Evolutionary conservation across 768 basidiomycete genomes (phyloP), one percentile per base, ranked within the genome.

Genomic region (Lactifluus piperatus): DNA sequence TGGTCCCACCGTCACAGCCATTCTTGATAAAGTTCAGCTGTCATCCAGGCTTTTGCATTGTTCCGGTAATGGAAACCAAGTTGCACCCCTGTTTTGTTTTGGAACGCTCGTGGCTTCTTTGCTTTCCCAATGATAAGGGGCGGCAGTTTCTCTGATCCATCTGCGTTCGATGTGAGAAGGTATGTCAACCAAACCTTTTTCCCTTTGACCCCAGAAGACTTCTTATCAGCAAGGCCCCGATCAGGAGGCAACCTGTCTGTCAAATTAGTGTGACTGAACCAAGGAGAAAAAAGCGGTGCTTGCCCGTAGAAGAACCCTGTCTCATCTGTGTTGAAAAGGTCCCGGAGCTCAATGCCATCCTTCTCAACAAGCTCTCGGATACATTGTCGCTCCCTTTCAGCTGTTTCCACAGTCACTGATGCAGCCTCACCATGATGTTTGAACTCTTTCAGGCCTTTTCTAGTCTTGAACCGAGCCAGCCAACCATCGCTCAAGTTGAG

Each of bases 51-150:
- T 39, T 39, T 39, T n/a, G 37, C 37, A 8, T 39, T 39, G 37
- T 32, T 2, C 32, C 5, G 6, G 47, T 29, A 54, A 65, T 73
- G 69, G 57, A 74, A 72, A 2, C 70, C 71, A n/a, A 36, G 62
- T 36, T 67, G 55, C 18, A 39, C 52, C 2, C 59, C 66, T 24
- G 55, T 55, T 43, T 65, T 61, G 44, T 68, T 69, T 34, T 66
- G 67, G 63, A 74, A 75, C 3, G 29, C 44, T 10, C 24, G 0
- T 24, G 44, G 44, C 22, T 24, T 45, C 3, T 11, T n/a, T 8
- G 22, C 20, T 14, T 45, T 45, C 0, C 44, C 22, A 24, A 45
- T 45, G 44, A 45, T 24, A 11, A 45, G 5, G 1, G 44, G 22
- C 5, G 5, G 8, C 44, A 45, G 24, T 18, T 45, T 45, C 44